Evolutionary conservation across 768 basidiomycete species (phyloP).

Genomic region (Trametes punicea): DNA sequence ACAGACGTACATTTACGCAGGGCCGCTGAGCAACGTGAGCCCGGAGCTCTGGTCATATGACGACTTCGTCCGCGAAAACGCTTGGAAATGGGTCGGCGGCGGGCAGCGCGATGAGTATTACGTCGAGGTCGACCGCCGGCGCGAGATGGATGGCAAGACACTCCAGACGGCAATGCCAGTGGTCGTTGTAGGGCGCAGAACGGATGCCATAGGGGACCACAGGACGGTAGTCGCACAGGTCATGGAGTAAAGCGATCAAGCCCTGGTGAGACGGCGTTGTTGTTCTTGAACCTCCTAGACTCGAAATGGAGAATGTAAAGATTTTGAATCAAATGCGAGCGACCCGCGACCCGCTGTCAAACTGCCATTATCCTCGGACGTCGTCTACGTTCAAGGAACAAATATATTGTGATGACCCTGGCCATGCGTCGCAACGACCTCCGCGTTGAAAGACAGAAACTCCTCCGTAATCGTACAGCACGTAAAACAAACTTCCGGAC

Average conservation of each 20-base stretch:
- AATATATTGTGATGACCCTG: slow-evolving; percentile 5
- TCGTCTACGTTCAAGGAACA: background rate
- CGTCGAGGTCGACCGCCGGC: slow-evolving; percentile 50
- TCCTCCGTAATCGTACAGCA: slow-evolving; percentile 12
- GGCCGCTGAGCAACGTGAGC: slow-evolving; percentile 41
- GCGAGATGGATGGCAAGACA: slow-evolving; percentile 38
- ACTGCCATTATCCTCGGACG: background rate
- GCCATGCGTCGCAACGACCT: background rate
- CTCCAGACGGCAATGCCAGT: slow-evolving; percentile 22
- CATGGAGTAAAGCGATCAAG: background rate
- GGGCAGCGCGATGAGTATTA: slow-evolving; percentile 39
- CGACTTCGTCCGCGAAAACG: slow-evolving; percentile 73
- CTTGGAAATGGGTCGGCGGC: slow-evolving; percentile 72
- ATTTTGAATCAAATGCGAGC: background rate
- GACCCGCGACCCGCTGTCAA: background rate
- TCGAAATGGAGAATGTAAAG: background rate
- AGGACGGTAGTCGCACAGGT: background rate
- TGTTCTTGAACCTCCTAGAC: background rate
- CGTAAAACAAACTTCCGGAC: background rate
- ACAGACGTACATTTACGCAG: slow-evolving; percentile 72
- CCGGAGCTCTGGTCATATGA: slow-evolving; percentile 75
- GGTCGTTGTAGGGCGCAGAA: background rate
- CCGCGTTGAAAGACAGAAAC: background rate
- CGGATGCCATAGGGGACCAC: background rate
- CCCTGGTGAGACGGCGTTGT: background rate